Conservation (phyloP, 2,329 filamentous ascomycete species). For the Niveomyces coronatus region DNA sequence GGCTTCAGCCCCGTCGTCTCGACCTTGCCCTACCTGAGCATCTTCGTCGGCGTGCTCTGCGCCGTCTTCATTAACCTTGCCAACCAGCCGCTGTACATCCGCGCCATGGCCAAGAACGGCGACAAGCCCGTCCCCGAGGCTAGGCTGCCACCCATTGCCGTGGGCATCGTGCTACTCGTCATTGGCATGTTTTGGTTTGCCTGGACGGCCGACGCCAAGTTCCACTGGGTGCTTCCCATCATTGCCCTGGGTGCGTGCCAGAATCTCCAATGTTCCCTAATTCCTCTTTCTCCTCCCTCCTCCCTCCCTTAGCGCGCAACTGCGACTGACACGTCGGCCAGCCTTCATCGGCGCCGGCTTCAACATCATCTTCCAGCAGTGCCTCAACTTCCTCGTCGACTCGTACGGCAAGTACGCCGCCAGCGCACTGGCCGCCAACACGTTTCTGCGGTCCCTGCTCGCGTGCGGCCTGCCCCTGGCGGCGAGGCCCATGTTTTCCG, state of each 20-base stretch:
- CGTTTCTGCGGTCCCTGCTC: constrained; percentile 38
- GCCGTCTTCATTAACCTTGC: constrained; percentile 31
- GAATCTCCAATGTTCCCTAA: too few relatives aligned
- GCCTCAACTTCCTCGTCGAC: constrained; percentile 45
- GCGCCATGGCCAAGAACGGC: constrained; percentile 29
- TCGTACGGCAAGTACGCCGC: constrained; percentile 48
- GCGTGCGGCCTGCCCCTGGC: constrained; percentile 50
- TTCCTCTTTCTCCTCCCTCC: constrained; percentile 16
- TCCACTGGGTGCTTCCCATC: constrained; percentile 9
- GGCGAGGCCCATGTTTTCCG: constrained; percentile 48
- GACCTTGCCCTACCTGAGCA: constrained; percentile 40
- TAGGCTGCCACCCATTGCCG: constrained; percentile 49
- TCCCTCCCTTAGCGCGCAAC: constrained; percentile 40
- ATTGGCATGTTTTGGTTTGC: constrained; percentile 53
- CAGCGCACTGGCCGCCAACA: constrained; percentile 53
- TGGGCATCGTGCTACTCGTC: constrained; percentile 41
- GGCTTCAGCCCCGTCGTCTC: constrained; percentile 44
- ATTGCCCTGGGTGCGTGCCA: not conserved
- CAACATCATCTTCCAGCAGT: constrained; percentile 39
- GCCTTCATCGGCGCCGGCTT: constrained; percentile 24
- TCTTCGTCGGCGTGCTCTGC: constrained; percentile 35
- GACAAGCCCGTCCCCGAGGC: constrained; percentile 31
- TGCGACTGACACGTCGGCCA: constrained; percentile 33
- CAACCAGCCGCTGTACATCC: constrained; percentile 29
- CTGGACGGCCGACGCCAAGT: constrained; percentile 43